Conservation (phyloP, 768 basidiomycete species). For the Tylopilus balloui region DNA sequence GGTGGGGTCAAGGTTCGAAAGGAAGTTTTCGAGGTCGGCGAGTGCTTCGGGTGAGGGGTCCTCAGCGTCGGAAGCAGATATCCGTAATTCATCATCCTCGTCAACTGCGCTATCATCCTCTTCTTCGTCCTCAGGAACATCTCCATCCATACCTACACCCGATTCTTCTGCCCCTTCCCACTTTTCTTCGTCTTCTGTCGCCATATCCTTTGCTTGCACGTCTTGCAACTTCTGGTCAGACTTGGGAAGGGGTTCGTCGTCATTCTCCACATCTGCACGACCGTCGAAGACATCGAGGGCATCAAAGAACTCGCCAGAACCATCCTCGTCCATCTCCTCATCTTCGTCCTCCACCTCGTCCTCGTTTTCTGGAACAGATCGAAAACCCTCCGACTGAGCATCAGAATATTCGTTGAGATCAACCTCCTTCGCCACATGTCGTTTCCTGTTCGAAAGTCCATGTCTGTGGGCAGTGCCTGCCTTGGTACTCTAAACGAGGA, state of each 20-base stretch:
- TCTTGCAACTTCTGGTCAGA: conserved; percentile 3
- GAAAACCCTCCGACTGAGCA: conserved; percentile 23
- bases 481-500: conserved; percentile 19
- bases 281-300: conserved; percentile 65
- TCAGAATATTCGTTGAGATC: conserved; percentile 60
- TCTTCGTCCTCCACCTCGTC: conserved; percentile 32
- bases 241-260: conserved; percentile 9
- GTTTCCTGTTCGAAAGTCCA: conserved; percentile 25
- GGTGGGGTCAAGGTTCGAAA: conserved; percentile 57
- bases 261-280: conserved; percentile 38
- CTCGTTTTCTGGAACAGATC: conserved; percentile 20
- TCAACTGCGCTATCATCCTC: conserved; percentile 24
- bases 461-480: conserved; percentile 17
- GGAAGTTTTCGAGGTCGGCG: conserved; percentile 65
- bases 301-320: conserved; percentile 57
- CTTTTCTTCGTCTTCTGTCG: conserved; percentile 38
- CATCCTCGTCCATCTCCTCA: conserved; percentile 45
- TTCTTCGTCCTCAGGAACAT: conserved; percentile 34
- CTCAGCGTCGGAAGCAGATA: conserved; percentile 46
- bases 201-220: conserved; percentile 52
- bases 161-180: conserved; percentile 13
- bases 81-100: conserved; percentile 43
- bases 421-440: conserved; percentile 45
- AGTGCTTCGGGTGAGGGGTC: conserved; percentile 53
- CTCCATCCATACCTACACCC: conserved; percentile 34